Percentiles rank a stretch among this genome's conserved stretches.
Conservation (phyloP, 2,329 filamentous ascomycete genomes). For the Pseudogymnoascus sp. region DNA sequence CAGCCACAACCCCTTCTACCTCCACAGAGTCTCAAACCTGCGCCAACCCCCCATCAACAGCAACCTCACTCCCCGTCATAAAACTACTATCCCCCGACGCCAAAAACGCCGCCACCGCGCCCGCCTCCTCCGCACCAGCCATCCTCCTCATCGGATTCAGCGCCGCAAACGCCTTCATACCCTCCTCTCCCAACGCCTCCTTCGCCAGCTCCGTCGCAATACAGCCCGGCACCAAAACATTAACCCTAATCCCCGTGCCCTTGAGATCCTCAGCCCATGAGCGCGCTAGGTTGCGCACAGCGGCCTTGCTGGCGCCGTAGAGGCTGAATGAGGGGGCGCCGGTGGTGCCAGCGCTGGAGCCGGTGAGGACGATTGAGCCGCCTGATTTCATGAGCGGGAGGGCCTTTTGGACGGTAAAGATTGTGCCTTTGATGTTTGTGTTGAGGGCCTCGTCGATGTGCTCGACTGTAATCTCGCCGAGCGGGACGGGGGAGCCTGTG, state of each 20-base stretch:
- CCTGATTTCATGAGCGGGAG: conserved; percentile 19
- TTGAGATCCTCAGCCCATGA: conserved; percentile 18
- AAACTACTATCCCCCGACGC: conserved; percentile 17
- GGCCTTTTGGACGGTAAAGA: conserved; percentile 32
- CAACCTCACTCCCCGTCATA: conserved; percentile 18
- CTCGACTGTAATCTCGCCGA: conserved; percentile 21
- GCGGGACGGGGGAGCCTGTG: conserved; percentile 17
- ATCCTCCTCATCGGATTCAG: conserved; percentile 16
- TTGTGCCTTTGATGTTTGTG: conserved; percentile 30
- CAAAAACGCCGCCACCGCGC: conserved; percentile 16
- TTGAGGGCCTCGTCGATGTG: conserved; percentile 26
- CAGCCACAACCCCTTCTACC: too few species aligned
- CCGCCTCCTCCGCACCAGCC: conserved; percentile 17
- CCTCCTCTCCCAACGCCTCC: conserved; percentile 17
- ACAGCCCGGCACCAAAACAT: conserved; percentile 21
- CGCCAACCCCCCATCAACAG: conserved; percentile 15
- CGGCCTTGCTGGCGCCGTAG: conserved; percentile 21
- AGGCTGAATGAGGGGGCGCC: conserved; percentile 17
- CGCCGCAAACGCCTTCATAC: conserved; percentile 14
- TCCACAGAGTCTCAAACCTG: conserved; percentile 10
- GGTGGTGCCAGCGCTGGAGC: conserved; percentile 20
- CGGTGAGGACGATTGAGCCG: conserved; percentile 20
- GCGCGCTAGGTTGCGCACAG: conserved; percentile 18
- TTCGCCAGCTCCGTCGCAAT: conserved; percentile 19
- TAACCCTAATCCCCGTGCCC: conserved; percentile 22